These are phyloP conservation scores for Tricholoma sp. DNA, from an alignment of 768 basidiomycete species.

Conservation along the genomic window DNA sequence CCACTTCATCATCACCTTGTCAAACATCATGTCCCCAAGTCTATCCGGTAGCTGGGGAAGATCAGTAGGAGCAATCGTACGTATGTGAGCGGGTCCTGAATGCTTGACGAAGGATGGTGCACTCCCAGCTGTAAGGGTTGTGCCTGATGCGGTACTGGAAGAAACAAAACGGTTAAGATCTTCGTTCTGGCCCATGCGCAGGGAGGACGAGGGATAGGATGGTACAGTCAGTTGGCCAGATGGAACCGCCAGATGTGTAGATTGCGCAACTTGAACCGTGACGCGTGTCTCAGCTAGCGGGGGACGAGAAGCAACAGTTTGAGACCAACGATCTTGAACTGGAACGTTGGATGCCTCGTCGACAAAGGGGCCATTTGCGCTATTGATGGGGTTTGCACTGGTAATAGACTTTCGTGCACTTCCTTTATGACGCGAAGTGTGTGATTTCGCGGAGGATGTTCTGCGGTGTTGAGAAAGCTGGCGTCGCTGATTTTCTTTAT, in stretches of 20 bases:
- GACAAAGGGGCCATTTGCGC: slow-evolving; percentile 35
- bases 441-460: slow-evolving; percentile 17
- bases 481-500: slow-evolving; percentile 30
- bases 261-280: slow-evolving; percentile 22
- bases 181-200: slow-evolving; percentile 50
- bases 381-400: slow-evolving; percentile 32
- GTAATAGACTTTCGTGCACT: slow-evolving; percentile 42
- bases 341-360: slow-evolving; percentile 41
- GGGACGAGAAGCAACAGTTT: slow-evolving; percentile 13
- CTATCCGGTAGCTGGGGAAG: slow-evolving; percentile 69
- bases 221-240: slow-evolving; percentile 27
- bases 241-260: slow-evolving; percentile 23
- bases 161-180: slow-evolving; percentile 90
- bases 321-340: slow-evolving; percentile 31
- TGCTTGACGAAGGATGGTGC: slow-evolving; percentile 84
- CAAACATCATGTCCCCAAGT: slow-evolving; percentile 86
- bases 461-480: slow-evolving; percentile 23
- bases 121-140: slow-evolving; percentile 66
- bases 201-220: slow-evolving; percentile 48
- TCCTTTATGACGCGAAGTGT: slow-evolving; percentile 18
- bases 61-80: slow-evolving; percentile 77
- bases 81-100: slow-evolving; percentile 70
- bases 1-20: slow-evolving; percentile 82
- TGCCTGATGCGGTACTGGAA: slow-evolving; percentile 77
- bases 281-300: slow-evolving; percentile 15